These are phyloP conservation scores for Eragrostis curvula DNA, from an alignment of 176 grass and related monocot genomes.

Conservation along the genomic window DNA sequence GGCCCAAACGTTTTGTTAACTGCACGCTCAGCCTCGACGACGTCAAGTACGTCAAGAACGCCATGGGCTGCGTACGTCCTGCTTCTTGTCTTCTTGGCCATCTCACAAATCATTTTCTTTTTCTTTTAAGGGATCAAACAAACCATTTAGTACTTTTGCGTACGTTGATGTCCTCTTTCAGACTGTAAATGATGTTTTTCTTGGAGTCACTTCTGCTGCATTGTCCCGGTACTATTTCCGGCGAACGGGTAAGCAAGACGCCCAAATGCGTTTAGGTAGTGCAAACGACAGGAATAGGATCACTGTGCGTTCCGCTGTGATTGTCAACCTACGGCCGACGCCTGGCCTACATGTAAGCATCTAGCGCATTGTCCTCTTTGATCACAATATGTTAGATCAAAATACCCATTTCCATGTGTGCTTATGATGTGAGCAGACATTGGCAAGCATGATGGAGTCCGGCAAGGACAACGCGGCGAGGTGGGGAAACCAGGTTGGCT, in stretches of 20 bases:
- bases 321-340: slow-evolving; percentile 68
- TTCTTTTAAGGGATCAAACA: not conserved
- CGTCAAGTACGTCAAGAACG: slow-evolving; percentile 78
- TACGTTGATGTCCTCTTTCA: slow-evolving; percentile 11
- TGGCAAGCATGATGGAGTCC: slow-evolving; percentile 74
- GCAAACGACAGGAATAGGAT: slow-evolving; percentile 38
- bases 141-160: not conserved
- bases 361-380: not conserved
- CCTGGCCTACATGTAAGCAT: slow-evolving; percentile 75
- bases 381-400: not conserved
- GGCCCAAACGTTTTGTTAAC: slow-evolving; percentile 70
- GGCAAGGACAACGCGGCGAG: slow-evolving; percentile 43
- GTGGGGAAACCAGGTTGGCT: slow-evolving; percentile 83
- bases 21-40: slow-evolving; percentile 74
- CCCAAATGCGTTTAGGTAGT: not conserved
- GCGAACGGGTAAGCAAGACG: slow-evolving; percentile 52
- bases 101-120: too few relatives aligned
- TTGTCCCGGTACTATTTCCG: slow-evolving; percentile 71
- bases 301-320: slow-evolving; percentile 68
- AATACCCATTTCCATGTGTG: not conserved
- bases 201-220: slow-evolving; percentile 67
- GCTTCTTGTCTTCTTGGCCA: not conserved
- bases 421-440: slow-evolving; percentile 31
- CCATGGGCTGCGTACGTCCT: slow-evolving; percentile 64
- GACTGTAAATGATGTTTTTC: slow-evolving; percentile 90